Evolutionary conservation across 495 filamentous ascomycete genomes (phyloP).

Genomic region (Neurospora sp.): DNA sequence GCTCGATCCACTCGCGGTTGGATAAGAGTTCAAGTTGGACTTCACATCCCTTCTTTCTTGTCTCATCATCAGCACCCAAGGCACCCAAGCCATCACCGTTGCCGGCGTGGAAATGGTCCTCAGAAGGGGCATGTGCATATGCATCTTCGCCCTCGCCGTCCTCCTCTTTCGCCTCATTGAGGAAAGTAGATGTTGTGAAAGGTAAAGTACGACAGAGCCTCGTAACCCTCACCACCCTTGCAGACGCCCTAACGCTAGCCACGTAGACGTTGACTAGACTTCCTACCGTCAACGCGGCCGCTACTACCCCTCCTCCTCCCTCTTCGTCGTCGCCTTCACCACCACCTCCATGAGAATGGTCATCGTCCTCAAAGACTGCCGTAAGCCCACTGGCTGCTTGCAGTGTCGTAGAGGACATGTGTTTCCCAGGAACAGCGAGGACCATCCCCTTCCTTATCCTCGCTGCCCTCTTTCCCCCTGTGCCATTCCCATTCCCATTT

Average conservation of each 20-base stretch:
- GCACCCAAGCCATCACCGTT: not conserved
- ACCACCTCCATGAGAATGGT: not conserved
- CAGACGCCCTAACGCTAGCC: conserved; percentile 74
- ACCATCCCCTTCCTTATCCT: conserved; percentile 80
- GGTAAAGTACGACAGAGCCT: fast-evolving
- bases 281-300: conserved; percentile 29
- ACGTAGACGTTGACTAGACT: conserved; percentile 71
- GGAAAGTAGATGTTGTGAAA: not conserved
- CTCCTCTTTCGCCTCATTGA: not conserved
- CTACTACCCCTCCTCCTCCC: conserved; percentile 2
- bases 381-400: conserved; percentile 47
- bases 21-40: conserved; percentile 68
- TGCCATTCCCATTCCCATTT: conserved; percentile 3
- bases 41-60: conserved; percentile 37
- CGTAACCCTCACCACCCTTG: conserved; percentile 46
- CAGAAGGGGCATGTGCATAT: conserved; percentile 7
- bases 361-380: conserved; percentile 35
- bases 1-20: conserved; percentile 75
- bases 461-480: not conserved
- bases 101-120: conserved; percentile 14
- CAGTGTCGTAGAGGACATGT: conserved; percentile 40
- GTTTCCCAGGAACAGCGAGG: conserved; percentile 45
- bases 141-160: conserved; percentile 10
- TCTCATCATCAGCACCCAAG: conserved; percentile 11
- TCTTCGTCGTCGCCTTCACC: not conserved